Evolutionary conservation across 2,329 filamentous ascomycete genomes (phyloP), one percentile per base, ranked within the genome.

Genomic region (Hirsutella minnesotensis): DNA sequence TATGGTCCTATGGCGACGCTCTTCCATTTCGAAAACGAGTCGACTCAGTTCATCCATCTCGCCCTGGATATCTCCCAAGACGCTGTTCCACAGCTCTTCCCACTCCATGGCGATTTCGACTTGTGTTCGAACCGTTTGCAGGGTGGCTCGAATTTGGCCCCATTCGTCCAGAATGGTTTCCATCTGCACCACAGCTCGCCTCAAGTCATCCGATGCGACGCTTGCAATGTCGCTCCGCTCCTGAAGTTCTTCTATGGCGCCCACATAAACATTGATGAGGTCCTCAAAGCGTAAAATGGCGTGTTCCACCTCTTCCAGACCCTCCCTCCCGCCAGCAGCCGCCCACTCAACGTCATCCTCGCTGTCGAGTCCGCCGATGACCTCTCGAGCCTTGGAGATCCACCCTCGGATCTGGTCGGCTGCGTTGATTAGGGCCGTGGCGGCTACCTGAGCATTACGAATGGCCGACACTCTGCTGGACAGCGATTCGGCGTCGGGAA

Each of bases 271-370:
- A 53, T 89, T 86, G 56, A 96, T 87, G 44, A 98, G 70, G 41
- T 81, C 78, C 57, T 95, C 88, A 54, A 96, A 98, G 40, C 85
- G 81, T 31, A 73, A 69, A 47, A 96, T 90, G 19, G 90, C 79
- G 50, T 68, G 75, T 54, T 83, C 79, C 20, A 83, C 80, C 51
- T 83, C 80, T 40, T 80, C 81, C 30, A 90, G 69, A 2, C 86
- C 86, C 61, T 90, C 85, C 47, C 83, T 73, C 2, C 92, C 92
- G 41, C 87, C 92, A 7, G 78, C 78, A 2, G 89, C 90, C 2
- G 92, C 89, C 92, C 92, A 98, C 61, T 96, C 90, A 15, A 96
- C 88, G 57, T 98, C 92, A 60, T 96, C 92, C 49, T 96, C 90
- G 42, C 89, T 88, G 59, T 96, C 88, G 35, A 98, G 69, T 5